Evolutionary conservation across 148 eudicot species (phyloP).

Genomic region (Hydrangea macrophylla): DNA sequence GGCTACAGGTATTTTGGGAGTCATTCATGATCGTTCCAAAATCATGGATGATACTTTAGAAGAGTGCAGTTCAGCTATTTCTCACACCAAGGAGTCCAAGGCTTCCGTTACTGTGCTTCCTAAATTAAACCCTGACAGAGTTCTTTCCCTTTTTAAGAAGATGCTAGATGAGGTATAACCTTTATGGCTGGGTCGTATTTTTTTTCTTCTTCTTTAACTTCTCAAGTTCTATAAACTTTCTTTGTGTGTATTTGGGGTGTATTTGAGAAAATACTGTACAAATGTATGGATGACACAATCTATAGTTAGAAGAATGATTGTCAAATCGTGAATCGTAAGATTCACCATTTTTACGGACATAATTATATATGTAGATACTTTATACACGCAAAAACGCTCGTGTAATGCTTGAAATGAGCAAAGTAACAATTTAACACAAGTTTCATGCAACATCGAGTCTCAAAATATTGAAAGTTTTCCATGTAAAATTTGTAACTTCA

Average conservation of each 20-base stretch:
- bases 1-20: conserved; percentile 43
- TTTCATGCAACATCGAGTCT: too few species aligned
- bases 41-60: conserved; percentile 34
- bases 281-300: background rate
- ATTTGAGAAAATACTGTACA: background rate
- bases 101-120: conserved; percentile 27
- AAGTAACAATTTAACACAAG: too few species aligned
- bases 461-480: too few species aligned
- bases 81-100: conserved; percentile 36
- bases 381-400: too few species aligned
- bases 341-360: too few species aligned
- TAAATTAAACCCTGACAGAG: conserved; percentile 53
- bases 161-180: conserved; percentile 72
- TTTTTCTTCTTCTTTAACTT: background rate
- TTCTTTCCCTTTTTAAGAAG: conserved; percentile 60
- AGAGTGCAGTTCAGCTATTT: conserved; percentile 40
- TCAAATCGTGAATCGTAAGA: too few species aligned
- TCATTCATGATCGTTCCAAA: conserved; percentile 61
- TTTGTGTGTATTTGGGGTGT: background rate
- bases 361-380: too few species aligned
- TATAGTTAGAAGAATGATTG: too few species aligned
- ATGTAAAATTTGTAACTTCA: too few species aligned
- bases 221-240: background rate
- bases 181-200: too few species aligned
- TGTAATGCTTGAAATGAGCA: too few species aligned